Percentiles rank a stretch among this genome's conserved stretches.
Evolutionary conservation across 192 early-diverging fungal species (phyloP).

Genomic region (Jimgerdemannia lactiflua): DNA sequence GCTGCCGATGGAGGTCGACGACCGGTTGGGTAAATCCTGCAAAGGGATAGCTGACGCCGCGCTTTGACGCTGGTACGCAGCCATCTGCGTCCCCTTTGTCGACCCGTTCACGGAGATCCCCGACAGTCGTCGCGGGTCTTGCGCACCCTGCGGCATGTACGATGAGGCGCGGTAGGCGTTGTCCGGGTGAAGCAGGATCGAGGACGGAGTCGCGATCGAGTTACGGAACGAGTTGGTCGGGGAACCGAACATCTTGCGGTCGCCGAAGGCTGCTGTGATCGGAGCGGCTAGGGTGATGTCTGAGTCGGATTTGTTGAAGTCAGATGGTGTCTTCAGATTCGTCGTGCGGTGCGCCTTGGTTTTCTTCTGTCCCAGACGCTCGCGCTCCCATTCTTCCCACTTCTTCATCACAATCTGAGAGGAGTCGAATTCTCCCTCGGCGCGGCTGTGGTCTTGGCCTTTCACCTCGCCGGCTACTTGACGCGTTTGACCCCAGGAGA

Average conservation of each 20-base stretch:
- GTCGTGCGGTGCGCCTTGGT: not conserved
- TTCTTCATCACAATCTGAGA: slow-evolving; percentile 48
- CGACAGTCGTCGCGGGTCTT: not conserved
- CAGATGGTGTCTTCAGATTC: not conserved
- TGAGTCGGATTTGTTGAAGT: not conserved
- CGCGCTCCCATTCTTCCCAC: slow-evolving; percentile 57
- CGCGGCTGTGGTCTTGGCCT: slow-evolving; percentile 64
- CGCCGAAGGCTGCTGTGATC: slow-evolving; percentile 19
- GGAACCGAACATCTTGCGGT: slow-evolving; percentile 32
- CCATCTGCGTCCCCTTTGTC: not conserved
- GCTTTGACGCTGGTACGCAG: not conserved
- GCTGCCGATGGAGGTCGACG: not conserved
- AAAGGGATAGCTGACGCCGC: not conserved
- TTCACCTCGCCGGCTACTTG: slow-evolving; percentile 70
- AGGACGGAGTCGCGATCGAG: not conserved
- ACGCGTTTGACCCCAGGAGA: slow-evolving; percentile 81
- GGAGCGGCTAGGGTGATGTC: slow-evolving; percentile 4
- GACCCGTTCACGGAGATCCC: too few relatives aligned
- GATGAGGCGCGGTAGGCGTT: not conserved
- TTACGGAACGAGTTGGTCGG: not conserved
- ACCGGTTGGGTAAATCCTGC: not conserved
- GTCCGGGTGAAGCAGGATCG: not conserved
- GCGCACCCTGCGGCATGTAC: not conserved
- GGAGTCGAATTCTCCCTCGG: slow-evolving; percentile 74
- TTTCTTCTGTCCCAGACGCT: slow-evolving; percentile 30